Evolutionary conservation across 179 eudicot genomes (phyloP), one percentile per base, ranked within the genome.

Genomic region (Spergularia azorica): DNA sequence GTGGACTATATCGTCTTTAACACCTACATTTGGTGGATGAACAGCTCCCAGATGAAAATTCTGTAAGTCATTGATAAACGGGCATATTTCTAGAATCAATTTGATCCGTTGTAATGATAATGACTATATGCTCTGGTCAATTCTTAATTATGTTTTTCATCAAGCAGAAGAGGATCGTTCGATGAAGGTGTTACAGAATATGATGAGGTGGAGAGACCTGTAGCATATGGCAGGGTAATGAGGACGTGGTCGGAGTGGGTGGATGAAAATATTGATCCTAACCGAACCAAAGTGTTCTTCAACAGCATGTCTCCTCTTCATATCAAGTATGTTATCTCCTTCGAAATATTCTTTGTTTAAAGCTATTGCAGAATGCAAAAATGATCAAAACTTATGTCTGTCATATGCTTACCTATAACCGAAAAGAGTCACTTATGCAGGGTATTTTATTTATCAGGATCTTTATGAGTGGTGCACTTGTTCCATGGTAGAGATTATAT

Each of bases 11-110:
- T 95, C 26, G 70, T 95, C 59, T 95, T 95, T 75, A 95, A 95
- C 83, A 92, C 97, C 1, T 95, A 95, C 81, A 93, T 95, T 72
- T 95, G 99, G 99, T 95, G 99, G 99, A 95, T 95, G 97, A 95
- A 93, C 85, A 90, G 97, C 39, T 71, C 73, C 65, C 15, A 82
- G 26, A 93, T 95, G 92, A 95, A 91, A 89, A 87, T 95, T 64
- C 54, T 92, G 98, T 95, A 85, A 90, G 98, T 82, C 15, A 5
- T 17, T 46, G 7, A 46, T 46, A 7, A 46, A n/a, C n/a, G 39
- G 39, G 0, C 50, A 46, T 46, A 50, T 4, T 26, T 7, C 6
- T 1, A 71, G 50, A 46, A 46, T 46, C 50, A 46, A 46, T 46
- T 46, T 46, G 50, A 46, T 46, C 50, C 6, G 50, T 46, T 46